These are phyloP conservation scores for Xylaria curta DNA, from an alignment of 495 filamentous ascomycete genomes.

Conservation along the genomic window DNA sequence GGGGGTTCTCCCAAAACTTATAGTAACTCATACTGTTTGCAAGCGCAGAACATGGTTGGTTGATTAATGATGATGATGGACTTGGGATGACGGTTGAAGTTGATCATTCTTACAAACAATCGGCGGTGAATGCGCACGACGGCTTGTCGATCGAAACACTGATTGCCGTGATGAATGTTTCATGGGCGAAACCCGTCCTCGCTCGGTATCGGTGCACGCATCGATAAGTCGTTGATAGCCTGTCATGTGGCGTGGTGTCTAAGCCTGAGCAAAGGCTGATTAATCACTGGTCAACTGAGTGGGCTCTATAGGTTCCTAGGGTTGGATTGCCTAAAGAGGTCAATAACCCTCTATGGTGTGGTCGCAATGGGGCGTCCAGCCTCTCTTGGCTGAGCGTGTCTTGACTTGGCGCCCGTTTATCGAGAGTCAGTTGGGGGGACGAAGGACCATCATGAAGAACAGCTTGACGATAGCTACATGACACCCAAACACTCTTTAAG, in stretches of 20 bases:
- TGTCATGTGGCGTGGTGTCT: slow-evolving; percentile 19
- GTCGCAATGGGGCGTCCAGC: slow-evolving; percentile 13
- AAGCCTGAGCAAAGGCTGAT: slow-evolving; percentile 17
- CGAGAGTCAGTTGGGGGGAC: neutral
- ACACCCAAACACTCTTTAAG: neutral
- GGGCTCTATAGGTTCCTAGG: neutral
- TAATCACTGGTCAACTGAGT: slow-evolving; percentile 1
- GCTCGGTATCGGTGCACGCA: neutral
- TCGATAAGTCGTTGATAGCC: neutral
- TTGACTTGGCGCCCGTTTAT: slow-evolving; percentile 7
- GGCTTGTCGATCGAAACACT: slow-evolving; percentile 13
- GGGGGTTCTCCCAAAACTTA: neutral
- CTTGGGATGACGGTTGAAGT: neutral
- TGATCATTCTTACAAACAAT: slow-evolving; percentile 9
- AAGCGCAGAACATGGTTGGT: neutral
- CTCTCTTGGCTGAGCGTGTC: neutral
- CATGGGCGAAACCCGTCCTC: neutral
- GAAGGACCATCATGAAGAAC: neutral
- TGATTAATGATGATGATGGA: neutral
- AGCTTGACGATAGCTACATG: slow-evolving; percentile 11
- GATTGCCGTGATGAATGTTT: neutral
- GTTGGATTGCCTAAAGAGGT: slow-evolving; percentile 5
- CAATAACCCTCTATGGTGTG: slow-evolving; percentile 3
- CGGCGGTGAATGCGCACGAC: neutral
- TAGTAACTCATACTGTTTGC: neutral